A percentile compares a stretch with the other conserved stretches of the same genome.
phyloP scores from a whole-genome alignment of 192 early-diverging fungal genomes.

The Coemansia asiatica region DNA sequence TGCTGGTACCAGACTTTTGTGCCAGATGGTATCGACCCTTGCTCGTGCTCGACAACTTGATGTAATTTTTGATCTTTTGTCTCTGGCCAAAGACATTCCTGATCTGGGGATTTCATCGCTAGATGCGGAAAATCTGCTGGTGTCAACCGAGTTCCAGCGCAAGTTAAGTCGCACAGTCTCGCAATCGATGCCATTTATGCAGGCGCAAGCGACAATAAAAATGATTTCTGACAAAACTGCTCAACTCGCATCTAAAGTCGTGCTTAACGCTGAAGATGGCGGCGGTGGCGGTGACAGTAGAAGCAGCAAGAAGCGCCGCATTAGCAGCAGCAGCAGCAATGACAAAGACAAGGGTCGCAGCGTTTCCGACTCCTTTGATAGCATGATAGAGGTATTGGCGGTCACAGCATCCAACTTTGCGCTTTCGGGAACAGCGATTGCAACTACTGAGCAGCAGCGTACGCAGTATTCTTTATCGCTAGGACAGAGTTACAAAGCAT shows the following conservation, averaged over 20 bases:
- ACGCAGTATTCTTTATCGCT: constrained; percentile 15
- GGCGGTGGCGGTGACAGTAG: neutral
- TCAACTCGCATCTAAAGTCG: neutral
- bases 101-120: neutral
- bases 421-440: constrained; percentile 21
- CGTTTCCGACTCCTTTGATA: neutral
- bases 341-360: neutral
- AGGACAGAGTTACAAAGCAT: constrained; percentile 7
- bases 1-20: constrained; percentile 8
- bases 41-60: constrained; percentile 38
- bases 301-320: constrained; percentile 28
- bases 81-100: neutral
- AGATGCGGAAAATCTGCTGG: constrained; percentile 15
- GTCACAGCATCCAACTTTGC: constrained; percentile 32
- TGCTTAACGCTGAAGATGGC: neutral
- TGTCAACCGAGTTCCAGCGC: constrained; percentile 19
- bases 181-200: constrained; percentile 47
- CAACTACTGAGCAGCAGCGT: constrained; percentile 46
- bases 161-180: constrained; percentile 20
- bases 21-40: constrained; percentile 26
- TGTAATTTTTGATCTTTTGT: constrained; percentile 17
- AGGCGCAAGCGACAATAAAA: constrained; percentile 13
- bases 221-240: constrained; percentile 19
- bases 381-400: constrained; percentile 14
- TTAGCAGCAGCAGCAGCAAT: constrained; percentile 17